Base-by-base conservation (phyloP, 2,329 filamentous ascomycete species). In the Alternaria sp. region DNA sequence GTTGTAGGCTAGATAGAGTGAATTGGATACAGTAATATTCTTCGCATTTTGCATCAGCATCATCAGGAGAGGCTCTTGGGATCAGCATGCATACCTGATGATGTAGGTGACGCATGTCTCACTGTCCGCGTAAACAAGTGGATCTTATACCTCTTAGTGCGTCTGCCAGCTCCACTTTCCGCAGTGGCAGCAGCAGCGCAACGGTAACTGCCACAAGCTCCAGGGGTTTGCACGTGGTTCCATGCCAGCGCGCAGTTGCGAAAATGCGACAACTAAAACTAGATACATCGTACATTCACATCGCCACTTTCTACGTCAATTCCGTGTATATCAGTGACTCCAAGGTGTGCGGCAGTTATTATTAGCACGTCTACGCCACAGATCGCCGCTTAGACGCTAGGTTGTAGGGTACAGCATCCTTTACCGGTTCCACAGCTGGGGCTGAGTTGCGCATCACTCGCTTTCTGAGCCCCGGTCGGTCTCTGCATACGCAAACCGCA, bases 1-100 rank as follows among this genome's bases (percentile, higher is more conserved):
- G 46, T 81, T 97, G 77, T 97, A 86, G 83, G 8, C n/a, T 21
- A 44, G 33, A 21, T 44, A 58, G 55, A 41, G 20, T 12, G n/a
- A 54, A 12, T 46, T n/a, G 5, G 49, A 33, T 43, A 49, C 30
- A 23, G 20, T 37, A 7, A 53, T 21, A 21, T 25, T n/a, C 21
- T 12, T 41, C 10, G 15, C 2, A 37, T 14, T 7, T 37, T 41
- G 37, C 37, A 41, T 41, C 37, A 41, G 37, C 37, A 41, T 3
- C 37, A 41, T 41, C 37, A 41, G 37, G 37, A 41, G 37, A 41
- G 33, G 21, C 44, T 37, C 51, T 23, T 43, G 51, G 44, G 25
- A 25, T 25, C 28, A 50, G 15, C 25, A 8, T 44, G 18, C 33
- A 23, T 23, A 20, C 15, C 2, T 37, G 33, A 10, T 37, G 33